Percentiles rank a stretch among this genome's conserved stretches.
Conservation (phyloP, 257 asterid genomes). For the Solanum corneliomulleri region DNA sequence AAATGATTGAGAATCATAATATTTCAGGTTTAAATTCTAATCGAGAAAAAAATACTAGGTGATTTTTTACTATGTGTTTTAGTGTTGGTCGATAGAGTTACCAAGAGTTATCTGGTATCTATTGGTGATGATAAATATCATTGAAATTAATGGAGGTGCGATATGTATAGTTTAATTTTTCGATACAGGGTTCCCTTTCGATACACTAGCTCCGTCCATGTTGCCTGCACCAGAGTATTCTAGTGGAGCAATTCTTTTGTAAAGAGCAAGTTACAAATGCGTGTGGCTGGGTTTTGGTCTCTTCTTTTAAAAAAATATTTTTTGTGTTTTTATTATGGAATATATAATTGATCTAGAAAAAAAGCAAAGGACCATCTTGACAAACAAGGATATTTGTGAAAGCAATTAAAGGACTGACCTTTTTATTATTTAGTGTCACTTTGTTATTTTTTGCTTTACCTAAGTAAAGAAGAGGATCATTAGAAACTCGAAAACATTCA, state of each 20-base stretch:
- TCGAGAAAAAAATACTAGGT: neutral
- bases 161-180: neutral
- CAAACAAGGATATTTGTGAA: constrained; percentile 21
- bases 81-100: neutral
- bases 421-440: constrained; percentile 23
- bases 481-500: constrained; percentile 11
- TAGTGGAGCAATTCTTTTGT: constrained; percentile 18
- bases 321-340: constrained; percentile 10
- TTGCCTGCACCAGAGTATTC: neutral
- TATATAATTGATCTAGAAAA: neutral
- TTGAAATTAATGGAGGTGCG: neutral
- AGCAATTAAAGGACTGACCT: constrained; percentile 40
- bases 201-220: neutral
- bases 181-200: neutral
- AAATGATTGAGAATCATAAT: neutral
- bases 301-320: constrained; percentile 26
- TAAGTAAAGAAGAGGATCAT: constrained; percentile 21
- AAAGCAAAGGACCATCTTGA: constrained; percentile 13
- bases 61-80: no score
- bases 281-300: constrained; percentile 35
- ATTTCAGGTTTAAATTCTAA: neutral
- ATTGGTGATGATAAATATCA: rapidly evolving
- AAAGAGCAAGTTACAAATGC: constrained; percentile 25
- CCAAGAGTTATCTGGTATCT: neutral
- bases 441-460: constrained; percentile 22